Evolutionary conservation across 805 yeast genomes (phyloP).

Genomic region (Kurtzmaniella cleridarum): DNA sequence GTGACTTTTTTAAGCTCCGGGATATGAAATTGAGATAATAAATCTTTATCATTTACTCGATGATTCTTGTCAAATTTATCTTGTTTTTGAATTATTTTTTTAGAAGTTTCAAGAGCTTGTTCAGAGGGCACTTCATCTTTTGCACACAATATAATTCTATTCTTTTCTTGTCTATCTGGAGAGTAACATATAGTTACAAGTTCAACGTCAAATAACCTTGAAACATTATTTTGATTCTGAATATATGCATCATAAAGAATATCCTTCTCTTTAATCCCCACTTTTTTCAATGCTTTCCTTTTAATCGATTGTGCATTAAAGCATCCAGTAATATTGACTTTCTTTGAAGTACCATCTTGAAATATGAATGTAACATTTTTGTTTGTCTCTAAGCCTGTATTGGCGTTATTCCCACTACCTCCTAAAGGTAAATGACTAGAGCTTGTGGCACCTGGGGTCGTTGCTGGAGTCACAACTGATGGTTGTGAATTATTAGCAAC

Average conservation of each 20-base stretch:
- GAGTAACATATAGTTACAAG: constrained; percentile 80
- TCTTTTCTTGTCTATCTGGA: constrained; percentile 61
- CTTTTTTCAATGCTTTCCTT: constrained; percentile 55
- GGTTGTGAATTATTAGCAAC: too few relatives aligned
- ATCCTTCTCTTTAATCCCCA: constrained; percentile 41
- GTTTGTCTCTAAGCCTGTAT: constrained; percentile 15
- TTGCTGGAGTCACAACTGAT: not conserved
- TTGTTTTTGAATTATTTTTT: constrained; percentile 34
- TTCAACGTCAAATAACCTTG: constrained; percentile 67
- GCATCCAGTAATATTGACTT: constrained; percentile 71
- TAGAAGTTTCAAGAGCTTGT: constrained; percentile 53
- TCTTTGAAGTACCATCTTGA: constrained; percentile 66
- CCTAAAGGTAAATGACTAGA: too few relatives aligned
- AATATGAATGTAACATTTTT: constrained; percentile 60
- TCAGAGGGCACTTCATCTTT: constrained; percentile 58
- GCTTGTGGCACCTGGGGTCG: constrained; percentile 4
- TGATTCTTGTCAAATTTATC: constrained; percentile 19
- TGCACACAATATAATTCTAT: constrained; percentile 64
- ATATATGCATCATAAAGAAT: constrained; percentile 56
- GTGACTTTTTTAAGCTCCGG: constrained; percentile 12
- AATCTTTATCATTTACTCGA: constrained; percentile 11
- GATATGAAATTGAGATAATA: constrained; percentile 16
- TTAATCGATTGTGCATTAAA: constrained; percentile 77
- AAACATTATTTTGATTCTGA: constrained; percentile 36
- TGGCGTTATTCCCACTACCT: constrained; percentile 1